Evolutionary conservation across 1,284 basidiomycete species (phyloP), one percentile per base, ranked within the genome.

Genomic region (Trametes pubescens): DNA sequence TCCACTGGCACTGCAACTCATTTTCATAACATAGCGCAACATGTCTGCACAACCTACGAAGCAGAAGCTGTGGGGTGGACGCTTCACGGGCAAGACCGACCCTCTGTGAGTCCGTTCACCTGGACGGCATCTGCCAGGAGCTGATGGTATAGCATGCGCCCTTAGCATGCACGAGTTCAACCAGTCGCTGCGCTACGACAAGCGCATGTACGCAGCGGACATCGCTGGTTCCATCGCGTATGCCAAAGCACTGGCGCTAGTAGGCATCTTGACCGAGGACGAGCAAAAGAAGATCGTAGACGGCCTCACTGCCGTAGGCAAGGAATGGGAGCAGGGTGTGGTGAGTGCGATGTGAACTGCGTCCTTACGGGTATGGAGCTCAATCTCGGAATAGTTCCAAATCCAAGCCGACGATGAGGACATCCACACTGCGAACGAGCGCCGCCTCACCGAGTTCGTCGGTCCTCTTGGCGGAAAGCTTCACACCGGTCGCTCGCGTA

Each of bases 371-470:
- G 13, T 22, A 48, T 24, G 4, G n/a, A 10, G 14, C 44, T 8
- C 11, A 53, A 6, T 51, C 70, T 3, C 11, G 40, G 16, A n/a
- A 4, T 10, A 94, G 89, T 97, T 98, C 74, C 74, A 81, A 65
- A 79, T 88, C 48, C 81, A 89, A 65, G 81, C 87, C 16, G 95
- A 97, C 71, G 97, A 99, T 75, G 97, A 99, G 75, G 97, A 99
- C 75, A 99, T 99, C 65, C 97, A 99, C 78, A 99, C 97, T n/a
- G 98, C 98, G 62, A 99, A 99, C 75, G 97, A 99, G 78, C 91
- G 98, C 59, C 86, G 97, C 35, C 79, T 99, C 70, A 94, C 90
- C 69, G 97, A 99, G 81, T 80, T 99, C 64, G 95, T 99, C 64
- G 97, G 97, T 0, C 83, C 91, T 22, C 86, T 96, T 11, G 94